Conservation (phyloP, 2,329 filamentous ascomycete genomes). For the Paraphoma chrysanthemicola region DNA sequence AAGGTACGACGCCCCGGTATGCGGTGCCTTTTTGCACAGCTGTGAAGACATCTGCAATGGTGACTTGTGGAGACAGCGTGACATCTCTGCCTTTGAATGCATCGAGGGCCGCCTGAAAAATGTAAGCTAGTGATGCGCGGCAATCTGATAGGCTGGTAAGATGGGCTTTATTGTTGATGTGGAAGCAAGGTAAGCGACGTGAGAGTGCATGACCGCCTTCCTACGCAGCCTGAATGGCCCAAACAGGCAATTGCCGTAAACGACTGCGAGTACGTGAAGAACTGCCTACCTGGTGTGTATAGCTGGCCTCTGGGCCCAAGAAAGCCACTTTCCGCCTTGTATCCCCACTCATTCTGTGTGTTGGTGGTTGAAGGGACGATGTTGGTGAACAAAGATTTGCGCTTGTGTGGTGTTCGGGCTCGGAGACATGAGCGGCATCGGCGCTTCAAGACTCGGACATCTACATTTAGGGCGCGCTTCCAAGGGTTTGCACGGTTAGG, state of each 20-base stretch:
- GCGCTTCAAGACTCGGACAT: not conserved
- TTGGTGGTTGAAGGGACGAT: not conserved
- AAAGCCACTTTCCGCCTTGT: conserved; percentile 57
- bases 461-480: not conserved
- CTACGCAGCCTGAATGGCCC: not conserved
- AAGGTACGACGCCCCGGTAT: conserved; percentile 82
- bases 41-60: conserved; percentile 75
- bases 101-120: conserved; percentile 60
- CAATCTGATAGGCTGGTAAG: too few species aligned
- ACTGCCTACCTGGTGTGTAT: conserved; percentile 69
- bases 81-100: conserved; percentile 51
- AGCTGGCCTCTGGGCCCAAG: conserved; percentile 69
- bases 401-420: not conserved
- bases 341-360: conserved; percentile 15
- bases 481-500: not conserved
- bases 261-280: too few species aligned
- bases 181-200: not conserved
- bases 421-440: conserved; percentile 1
- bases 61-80: conserved; percentile 51
- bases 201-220: not conserved
- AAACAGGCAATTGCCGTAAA: not conserved
- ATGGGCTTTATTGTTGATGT: not conserved
- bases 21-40: conserved; percentile 72
- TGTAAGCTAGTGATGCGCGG: not conserved
- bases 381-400: not conserved